A percentile compares a stretch with the other conserved stretches of the same genome.
phyloP scores from a whole-genome alignment of 257 asterid genomes.

The Nicotiana obtusifolia region DNA sequence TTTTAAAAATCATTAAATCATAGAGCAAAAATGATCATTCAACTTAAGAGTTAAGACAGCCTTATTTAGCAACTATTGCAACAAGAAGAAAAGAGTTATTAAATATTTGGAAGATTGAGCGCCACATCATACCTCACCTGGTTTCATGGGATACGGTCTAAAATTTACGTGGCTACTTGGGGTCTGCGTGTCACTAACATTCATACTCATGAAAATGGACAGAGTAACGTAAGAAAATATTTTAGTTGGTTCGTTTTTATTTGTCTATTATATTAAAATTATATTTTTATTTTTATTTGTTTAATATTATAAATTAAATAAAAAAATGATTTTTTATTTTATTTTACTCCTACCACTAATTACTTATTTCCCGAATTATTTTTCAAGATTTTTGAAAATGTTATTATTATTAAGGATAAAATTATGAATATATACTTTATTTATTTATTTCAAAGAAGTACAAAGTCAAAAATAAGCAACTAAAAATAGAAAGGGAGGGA shows the following conservation, averaged over 20 bases:
- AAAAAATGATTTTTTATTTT: no score
- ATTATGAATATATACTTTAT: no score
- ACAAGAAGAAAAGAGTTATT: background rate
- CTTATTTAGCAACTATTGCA: background rate
- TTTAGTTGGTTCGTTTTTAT: no score
- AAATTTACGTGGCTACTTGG: background rate
- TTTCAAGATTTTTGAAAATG: no score
- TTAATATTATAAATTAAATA: fast-evolving
- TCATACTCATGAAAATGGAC: background rate
- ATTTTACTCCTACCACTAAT: no score
- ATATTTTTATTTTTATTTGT: no score
- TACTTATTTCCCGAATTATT: no score
- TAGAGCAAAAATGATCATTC: background rate
- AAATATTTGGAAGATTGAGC: background rate
- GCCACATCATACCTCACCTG: background rate
- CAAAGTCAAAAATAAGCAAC: no score
- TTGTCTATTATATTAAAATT: no score
- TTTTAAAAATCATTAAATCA: background rate
- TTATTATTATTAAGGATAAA: no score
- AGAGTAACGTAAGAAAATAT: background rate
- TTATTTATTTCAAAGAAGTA: no score
- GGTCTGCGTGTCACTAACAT: background rate
- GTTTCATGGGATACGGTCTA: background rate
- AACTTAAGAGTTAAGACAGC: background rate
- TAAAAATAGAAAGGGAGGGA: no score